Percentiles rank a stretch among this genome's conserved stretches.
Conservation (phyloP, 371 early-diverging fungal species). For the Apophysomyces sp. region DNA sequence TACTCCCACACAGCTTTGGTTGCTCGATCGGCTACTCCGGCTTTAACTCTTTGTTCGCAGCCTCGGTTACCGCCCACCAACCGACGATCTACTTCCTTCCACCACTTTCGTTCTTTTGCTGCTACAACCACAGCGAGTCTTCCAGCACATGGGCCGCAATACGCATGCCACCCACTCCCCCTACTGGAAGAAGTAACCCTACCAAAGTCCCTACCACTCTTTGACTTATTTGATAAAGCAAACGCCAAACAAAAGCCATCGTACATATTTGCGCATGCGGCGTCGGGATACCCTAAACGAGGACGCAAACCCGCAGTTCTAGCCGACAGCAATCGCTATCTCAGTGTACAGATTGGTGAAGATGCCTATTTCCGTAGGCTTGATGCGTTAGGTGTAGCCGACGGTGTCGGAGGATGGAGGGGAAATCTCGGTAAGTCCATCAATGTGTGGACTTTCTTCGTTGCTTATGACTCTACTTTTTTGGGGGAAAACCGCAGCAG, state of each 20-base stretch:
- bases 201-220: conserved; percentile 8
- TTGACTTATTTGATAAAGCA: conserved; percentile 38
- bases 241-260: conserved; percentile 45
- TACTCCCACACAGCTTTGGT: background rate
- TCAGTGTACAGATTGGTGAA: conserved; percentile 77
- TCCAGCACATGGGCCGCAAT: background rate
- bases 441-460: conserved; percentile 7
- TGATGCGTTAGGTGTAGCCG: conserved; percentile 82
- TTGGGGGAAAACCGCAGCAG: conserved; percentile 43
- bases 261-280: conserved; percentile 68
- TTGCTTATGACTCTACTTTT: conserved; percentile 4
- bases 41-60: background rate
- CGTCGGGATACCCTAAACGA: conserved; percentile 74
- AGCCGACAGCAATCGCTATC: conserved; percentile 64
- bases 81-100: background rate
- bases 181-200: background rate
- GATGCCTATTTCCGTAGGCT: conserved; percentile 77
- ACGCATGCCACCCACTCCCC: background rate
- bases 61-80: background rate
- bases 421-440: conserved; percentile 26
- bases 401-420: conserved; percentile 85
- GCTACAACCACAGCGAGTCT: background rate
- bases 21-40: background rate
- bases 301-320: conserved; percentile 28
- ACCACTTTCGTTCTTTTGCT: background rate